Conservation (phyloP, 1,139 yeast species). For the Diutina ranongensis region DNA sequence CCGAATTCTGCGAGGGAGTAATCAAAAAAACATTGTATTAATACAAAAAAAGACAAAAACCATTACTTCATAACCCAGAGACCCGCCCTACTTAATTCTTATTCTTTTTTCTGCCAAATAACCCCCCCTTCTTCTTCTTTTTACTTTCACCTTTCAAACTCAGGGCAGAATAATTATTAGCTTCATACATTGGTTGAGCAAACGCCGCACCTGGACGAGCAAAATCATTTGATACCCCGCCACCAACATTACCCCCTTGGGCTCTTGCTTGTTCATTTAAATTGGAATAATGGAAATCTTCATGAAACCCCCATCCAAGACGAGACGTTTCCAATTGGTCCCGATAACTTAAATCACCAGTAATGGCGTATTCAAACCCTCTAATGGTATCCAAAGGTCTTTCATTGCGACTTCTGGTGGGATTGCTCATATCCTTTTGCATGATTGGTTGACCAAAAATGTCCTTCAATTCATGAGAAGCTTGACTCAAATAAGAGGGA, state of each 20-base stretch:
- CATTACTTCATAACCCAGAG: not conserved
- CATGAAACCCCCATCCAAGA: conserved; percentile 66
- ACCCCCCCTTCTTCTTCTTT: conserved; percentile 43
- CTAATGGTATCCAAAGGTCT: conserved; percentile 93
- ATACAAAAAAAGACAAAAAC: not conserved
- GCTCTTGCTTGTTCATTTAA: conserved; percentile 13
- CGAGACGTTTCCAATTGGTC: conserved; percentile 71
- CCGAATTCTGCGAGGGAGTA: too few relatives aligned
- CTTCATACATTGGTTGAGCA: conserved; percentile 49
- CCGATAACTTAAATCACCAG: conserved; percentile 69
- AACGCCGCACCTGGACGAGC: conserved; percentile 24
- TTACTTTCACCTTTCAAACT: conserved; percentile 25
- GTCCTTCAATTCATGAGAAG: conserved; percentile 44
- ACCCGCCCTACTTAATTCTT: not conserved
- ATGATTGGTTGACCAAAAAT: conserved; percentile 71
- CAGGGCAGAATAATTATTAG: conserved; percentile 38
- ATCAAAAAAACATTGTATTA: not conserved
- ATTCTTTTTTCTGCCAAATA: conserved; percentile 56
- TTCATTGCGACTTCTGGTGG: conserved; percentile 85
- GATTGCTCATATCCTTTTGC: conserved; percentile 80
- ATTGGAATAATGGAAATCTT: conserved; percentile 31
- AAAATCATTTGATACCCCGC: conserved; percentile 11
- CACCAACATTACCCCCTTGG: conserved; percentile 8
- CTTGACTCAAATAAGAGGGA: conserved; percentile 16
- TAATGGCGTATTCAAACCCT: conserved; percentile 82